phyloP scores from a whole-genome alignment of 306 rosid genomes.

The Oxytropis ochrocephala region DNA sequence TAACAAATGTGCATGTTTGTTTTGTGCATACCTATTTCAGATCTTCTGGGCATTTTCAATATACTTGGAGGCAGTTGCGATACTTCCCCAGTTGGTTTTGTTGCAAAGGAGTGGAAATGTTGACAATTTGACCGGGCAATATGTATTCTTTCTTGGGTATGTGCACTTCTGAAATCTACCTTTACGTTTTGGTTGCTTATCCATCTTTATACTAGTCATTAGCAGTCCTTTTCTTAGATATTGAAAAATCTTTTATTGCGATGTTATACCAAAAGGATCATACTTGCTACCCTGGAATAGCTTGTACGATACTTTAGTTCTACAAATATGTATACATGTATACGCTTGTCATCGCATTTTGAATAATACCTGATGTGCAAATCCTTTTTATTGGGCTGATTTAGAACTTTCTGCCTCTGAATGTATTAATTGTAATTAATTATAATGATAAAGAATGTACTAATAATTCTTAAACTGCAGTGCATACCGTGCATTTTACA shows the following conservation, averaged over 20 bases:
- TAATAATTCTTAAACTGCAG: constrained; percentile 43
- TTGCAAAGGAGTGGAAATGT: constrained; percentile 90
- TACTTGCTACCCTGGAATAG: background rate
- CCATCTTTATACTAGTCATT: background rate
- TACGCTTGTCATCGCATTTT: background rate
- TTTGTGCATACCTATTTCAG: constrained; percentile 36
- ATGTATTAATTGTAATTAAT: background rate
- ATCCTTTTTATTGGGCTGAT: background rate
- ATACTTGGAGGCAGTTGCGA: constrained; percentile 89
- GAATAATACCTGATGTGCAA: background rate
- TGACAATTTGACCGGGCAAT: constrained; percentile 90
- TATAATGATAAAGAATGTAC: background rate
- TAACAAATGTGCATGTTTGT: background rate
- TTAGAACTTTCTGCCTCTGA: background rate
- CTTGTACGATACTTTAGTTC: background rate
- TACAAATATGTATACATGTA: background rate
- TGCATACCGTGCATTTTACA: constrained; percentile 91
- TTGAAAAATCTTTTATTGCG: background rate
- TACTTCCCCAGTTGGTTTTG: constrained; percentile 86
- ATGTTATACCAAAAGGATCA: background rate
- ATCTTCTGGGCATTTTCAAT: constrained; percentile 91
- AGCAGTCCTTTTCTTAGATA: background rate
- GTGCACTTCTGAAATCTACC: constrained; percentile 10
- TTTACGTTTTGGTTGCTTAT: background rate
- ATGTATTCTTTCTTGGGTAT: constrained; percentile 89